Conservation (phyloP, 306 rosid genomes). For the Castanopsis chinensis region DNA sequence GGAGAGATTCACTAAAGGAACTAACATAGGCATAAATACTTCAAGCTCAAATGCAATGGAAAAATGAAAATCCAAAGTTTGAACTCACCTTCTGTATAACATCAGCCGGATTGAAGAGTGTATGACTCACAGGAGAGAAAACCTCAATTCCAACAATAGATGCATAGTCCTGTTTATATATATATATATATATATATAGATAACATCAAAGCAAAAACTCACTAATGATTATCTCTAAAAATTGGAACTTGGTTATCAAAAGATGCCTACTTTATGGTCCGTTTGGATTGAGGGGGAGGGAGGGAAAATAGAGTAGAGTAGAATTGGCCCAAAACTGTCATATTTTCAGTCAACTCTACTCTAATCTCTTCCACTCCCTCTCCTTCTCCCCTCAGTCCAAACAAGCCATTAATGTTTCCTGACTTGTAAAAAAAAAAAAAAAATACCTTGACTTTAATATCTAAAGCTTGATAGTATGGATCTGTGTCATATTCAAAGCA, state of each 20-base stretch:
- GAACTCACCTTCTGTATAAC: conserved; percentile 66
- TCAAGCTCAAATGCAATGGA: neutral
- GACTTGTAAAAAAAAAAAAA: neutral
- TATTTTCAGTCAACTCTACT: no score
- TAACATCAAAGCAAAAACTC: no score
- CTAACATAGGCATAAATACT: no score
- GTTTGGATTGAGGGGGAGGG: no score
- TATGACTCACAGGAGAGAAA: conserved; percentile 85
- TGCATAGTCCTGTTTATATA: conserved; percentile 44
- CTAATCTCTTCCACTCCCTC: no score
- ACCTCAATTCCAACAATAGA: conserved; percentile 66
- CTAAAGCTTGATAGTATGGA: conserved; percentile 83
- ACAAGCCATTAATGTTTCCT: no score
- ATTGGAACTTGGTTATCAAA: neutral
- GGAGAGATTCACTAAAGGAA: neutral
- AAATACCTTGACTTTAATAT: conserved; percentile 61
- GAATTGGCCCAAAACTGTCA: no score
- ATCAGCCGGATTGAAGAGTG: conserved; percentile 73
- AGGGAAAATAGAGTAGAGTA: no score
- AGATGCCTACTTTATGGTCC: neutral
- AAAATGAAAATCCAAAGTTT: conserved; percentile 3
- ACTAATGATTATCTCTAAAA: neutral
- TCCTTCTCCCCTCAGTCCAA: no score
- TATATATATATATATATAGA: no score
- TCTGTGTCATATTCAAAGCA: conserved; percentile 93